phyloP scores from a whole-genome alignment of 164 flowering plant genomes.

The Umbellularia californica region DNA sequence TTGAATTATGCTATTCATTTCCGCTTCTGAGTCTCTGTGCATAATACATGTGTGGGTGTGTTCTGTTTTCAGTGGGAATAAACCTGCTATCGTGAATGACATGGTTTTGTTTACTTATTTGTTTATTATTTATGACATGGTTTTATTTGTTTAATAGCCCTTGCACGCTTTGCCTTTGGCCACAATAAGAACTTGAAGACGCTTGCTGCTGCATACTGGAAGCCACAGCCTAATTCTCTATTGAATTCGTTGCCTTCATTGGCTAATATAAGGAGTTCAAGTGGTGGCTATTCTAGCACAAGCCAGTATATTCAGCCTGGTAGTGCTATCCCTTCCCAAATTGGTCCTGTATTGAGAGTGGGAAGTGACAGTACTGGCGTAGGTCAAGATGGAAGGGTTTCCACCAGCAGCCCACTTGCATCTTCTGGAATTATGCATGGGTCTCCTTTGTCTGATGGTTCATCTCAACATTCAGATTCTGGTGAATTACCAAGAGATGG shows the following conservation, averaged over 20 bases:
- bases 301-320: constrained; percentile 42
- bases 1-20: neutral
- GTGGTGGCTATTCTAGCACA: constrained; percentile 45
- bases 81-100: neutral
- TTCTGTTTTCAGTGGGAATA: neutral
- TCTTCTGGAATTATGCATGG: constrained; percentile 83
- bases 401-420: constrained; percentile 84
- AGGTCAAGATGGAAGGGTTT: constrained; percentile 67
- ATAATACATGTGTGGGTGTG: neutral
- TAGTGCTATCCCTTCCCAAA: constrained; percentile 56
- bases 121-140: neutral
- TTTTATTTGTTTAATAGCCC: constrained; percentile 47
- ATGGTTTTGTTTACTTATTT: neutral
- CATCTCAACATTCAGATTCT: constrained; percentile 87
- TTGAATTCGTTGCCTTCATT: constrained; percentile 66
- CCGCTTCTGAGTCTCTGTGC: neutral
- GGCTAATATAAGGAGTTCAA: constrained; percentile 47
- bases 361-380: constrained; percentile 48
- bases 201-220: constrained; percentile 82
- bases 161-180: constrained; percentile 88
- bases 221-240: constrained; percentile 66
- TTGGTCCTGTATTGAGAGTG: constrained; percentile 64
- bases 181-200: constrained; percentile 84
- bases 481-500: constrained; percentile 54
- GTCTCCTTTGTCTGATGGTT: constrained; percentile 94